Evolutionary conservation across 495 filamentous ascomycete genomes (phyloP), one percentile per base, ranked within the genome.

Genomic region (Cairneyella variabilis): DNA sequence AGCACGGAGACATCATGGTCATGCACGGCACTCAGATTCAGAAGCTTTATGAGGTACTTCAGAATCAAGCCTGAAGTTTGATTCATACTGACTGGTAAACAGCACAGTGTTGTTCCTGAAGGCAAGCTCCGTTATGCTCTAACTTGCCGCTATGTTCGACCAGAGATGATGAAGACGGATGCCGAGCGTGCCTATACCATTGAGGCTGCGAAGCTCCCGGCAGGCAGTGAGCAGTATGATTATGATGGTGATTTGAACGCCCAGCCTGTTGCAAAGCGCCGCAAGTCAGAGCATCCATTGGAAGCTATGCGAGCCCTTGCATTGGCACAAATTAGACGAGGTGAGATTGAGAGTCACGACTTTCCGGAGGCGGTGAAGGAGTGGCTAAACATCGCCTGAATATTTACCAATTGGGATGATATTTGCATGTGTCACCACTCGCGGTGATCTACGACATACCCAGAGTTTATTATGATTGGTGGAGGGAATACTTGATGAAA

Each of bases 11-110:
- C 61, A 73, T 91, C 40, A 76, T 95, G 22, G 75, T 95, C 2
- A 95, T 95, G 91, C 80, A 89, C 60, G 90, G 90, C 0, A 70
- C 70, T 0, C 62, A 71, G 1, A 79, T 95, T 25, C 91, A 95
- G 61, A 77, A 78, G 56, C 74, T 77, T 26, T 92, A 83, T 54
- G 88, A 91, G 66, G 86, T 85, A 46, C 20, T n/a, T 14, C 17
- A n/a, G 20, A 34, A 26, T 20, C 40, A 16, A 23, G 9, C n/a
- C 20, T 22, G n/a, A 26, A 7, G 43, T 44, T 17, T 21, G 0
- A 26, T 11, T 11, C 57, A 41, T 44, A 26, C 57, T 70, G 43
- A 69, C 28, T 47, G 16, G n/a, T 16, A 32, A 10, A 12, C 43
- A 89, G 86, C 88, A 91, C 60, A 62, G 69, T 0, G 84, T 91